A percentile compares a stretch with the other conserved stretches of the same genome.
Conservation (phyloP, 192 early-diverging fungal species). For the Coemansia sp. region DNA sequence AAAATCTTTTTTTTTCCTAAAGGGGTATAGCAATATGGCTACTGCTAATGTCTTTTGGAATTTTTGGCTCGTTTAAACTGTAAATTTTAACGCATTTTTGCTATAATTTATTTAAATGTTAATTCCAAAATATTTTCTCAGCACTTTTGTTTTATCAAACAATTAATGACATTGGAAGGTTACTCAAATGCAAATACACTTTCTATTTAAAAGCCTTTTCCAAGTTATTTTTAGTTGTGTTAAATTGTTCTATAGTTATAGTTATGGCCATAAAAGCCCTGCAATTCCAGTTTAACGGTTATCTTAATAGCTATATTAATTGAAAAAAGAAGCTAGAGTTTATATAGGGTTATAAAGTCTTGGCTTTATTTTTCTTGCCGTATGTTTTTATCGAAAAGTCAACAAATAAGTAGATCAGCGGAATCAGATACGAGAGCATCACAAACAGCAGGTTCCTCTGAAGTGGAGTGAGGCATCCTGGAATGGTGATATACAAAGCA, state of each 20-base stretch:
- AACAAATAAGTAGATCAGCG: constrained; percentile 77
- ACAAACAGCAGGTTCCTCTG: constrained; percentile 65
- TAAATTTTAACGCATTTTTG: neutral
- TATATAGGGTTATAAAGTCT: constrained; percentile 13
- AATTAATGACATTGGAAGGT: neutral
- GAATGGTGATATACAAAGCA: constrained; percentile 64
- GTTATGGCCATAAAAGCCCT: neutral
- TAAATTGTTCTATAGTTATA: too few relatives aligned
- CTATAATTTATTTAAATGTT: neutral
- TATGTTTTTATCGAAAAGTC: constrained; percentile 79
- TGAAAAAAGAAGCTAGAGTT: neutral
- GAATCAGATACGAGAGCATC: constrained; percentile 72
- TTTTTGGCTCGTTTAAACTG: neutral
- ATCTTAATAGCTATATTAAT: neutral
- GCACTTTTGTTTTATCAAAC: neutral
- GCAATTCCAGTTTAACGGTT: neutral
- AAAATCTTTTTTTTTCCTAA: too few relatives aligned
- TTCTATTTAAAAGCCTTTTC: neutral
- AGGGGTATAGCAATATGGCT: neutral
- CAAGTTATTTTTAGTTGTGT: neutral
- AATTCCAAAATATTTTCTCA: neutral
- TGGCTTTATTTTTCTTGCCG: constrained; percentile 43
- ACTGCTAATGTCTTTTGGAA: neutral
- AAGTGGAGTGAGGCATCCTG: constrained; percentile 60
- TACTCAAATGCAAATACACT: neutral